These are phyloP conservation scores for Myxozyma udenii DNA, from an alignment of 805 yeast species.

Conservation along the genomic window DNA sequence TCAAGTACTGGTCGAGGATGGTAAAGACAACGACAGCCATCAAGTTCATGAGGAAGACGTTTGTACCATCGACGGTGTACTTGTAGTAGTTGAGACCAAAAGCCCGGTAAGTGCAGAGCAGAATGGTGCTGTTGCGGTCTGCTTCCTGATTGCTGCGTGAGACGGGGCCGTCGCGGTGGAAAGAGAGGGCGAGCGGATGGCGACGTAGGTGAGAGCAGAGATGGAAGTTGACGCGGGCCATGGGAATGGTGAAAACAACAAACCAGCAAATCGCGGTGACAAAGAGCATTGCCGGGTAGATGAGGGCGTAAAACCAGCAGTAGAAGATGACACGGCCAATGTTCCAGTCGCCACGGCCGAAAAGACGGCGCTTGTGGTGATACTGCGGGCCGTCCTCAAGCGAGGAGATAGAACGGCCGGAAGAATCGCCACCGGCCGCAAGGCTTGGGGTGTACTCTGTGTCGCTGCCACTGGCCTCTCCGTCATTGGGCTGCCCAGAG, in stretches of 20 bases:
- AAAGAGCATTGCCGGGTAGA: conserved; percentile 62
- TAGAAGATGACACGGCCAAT: conserved; percentile 77
- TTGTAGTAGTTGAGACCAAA: conserved; percentile 92
- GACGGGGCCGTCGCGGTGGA: conserved; percentile 42
- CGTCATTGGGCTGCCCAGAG: conserved; percentile 25
- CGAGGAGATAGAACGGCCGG: conserved; percentile 9
- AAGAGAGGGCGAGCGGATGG: conserved; percentile 85
- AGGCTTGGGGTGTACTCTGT: neutral
- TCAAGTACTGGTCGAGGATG: conserved; percentile 67
- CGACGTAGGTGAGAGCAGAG: conserved; percentile 75
- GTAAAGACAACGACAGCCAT: conserved; percentile 76
- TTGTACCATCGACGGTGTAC: conserved; percentile 94
- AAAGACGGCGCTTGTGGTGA: conserved; percentile 48
- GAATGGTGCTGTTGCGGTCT: conserved; percentile 47
- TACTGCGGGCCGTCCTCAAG: conserved; percentile 16
- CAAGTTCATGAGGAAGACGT: conserved; percentile 84
- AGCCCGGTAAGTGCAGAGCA: conserved; percentile 88
- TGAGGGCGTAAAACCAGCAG: conserved; percentile 59
- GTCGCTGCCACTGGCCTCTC: neutral
- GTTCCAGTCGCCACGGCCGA: conserved; percentile 93
- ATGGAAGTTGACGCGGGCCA: conserved; percentile 73
- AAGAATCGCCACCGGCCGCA: neutral
- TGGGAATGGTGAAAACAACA: conserved; percentile 83
- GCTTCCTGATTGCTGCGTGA: conserved; percentile 34
- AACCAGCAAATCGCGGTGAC: conserved; percentile 72